Evolutionary conservation across 208 protist genomes (phyloP).

Genomic region (Leishmania martiniquensis): DNA sequence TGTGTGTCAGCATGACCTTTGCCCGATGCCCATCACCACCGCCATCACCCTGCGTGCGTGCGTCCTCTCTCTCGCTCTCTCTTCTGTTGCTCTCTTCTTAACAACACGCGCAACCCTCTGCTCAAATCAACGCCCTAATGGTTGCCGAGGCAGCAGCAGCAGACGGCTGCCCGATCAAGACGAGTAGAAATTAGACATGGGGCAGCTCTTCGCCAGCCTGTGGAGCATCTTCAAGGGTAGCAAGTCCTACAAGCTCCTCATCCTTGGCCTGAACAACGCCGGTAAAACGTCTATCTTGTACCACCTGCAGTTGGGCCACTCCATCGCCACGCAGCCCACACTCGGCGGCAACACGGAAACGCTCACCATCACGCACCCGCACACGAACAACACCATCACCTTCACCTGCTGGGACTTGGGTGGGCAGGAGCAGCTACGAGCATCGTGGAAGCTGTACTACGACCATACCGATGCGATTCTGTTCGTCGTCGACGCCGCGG

Average conservation of each 20-base stretch:
- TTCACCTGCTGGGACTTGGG: conserved; percentile 99
- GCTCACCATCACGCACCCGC: conserved; percentile 97
- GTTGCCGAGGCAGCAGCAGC: not conserved
- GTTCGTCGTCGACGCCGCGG: conserved; percentile 94
- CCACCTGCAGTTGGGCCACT: conserved; percentile 97
- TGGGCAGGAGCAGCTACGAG: conserved; percentile 92
- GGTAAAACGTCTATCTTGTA: conserved; percentile 99
- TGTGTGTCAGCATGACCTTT: not conserved
- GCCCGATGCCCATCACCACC: not conserved
- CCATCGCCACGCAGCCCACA: conserved; percentile 97
- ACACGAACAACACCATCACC: conserved; percentile 64
- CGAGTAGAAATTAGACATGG: conserved; percentile 42
- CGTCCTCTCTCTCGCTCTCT: too few species aligned
- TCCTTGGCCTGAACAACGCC: conserved; percentile 96
- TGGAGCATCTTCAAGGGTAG: conserved; percentile 62
- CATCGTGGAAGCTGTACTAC: conserved; percentile 97
- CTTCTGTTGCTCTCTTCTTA: too few species aligned
- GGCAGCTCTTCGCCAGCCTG: conserved; percentile 64
- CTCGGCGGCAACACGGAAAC: conserved; percentile 97
- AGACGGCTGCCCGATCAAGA: not conserved
- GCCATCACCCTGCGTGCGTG: too few species aligned
- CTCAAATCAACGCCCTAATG: too few species aligned
- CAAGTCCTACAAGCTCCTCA: conserved; percentile 89
- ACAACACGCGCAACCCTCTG: too few species aligned
- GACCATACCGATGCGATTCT: conserved; percentile 95